phyloP scores from a whole-genome alignment of 805 yeast genomes.

The Lipomyces mesembrius region DNA sequence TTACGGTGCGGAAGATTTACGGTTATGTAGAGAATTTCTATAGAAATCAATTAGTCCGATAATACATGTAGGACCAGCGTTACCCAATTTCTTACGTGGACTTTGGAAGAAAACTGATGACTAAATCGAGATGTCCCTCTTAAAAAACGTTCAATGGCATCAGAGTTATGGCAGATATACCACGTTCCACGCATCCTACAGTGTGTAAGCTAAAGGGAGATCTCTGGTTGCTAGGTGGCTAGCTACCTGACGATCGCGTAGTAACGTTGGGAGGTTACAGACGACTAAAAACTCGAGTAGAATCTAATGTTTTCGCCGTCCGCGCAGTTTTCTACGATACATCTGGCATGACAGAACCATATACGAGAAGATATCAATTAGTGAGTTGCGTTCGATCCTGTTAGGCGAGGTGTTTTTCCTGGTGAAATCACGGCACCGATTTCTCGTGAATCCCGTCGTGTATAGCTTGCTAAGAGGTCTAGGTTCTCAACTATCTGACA shows the following conservation, averaged over 20 bases:
- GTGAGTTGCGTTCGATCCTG: background rate
- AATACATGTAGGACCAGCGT: background rate
- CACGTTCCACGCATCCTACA: too few relatives aligned
- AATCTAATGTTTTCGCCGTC: too few relatives aligned
- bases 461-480: background rate
- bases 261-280: too few relatives aligned
- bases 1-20: background rate
- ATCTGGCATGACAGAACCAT: background rate
- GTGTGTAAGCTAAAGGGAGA: background rate
- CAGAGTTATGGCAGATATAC: too few relatives aligned
- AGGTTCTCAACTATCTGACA: background rate
- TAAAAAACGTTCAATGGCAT: too few relatives aligned
- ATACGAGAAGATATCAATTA: background rate
- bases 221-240: background rate
- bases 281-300: too few relatives aligned
- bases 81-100: background rate
- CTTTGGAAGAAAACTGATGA: background rate
- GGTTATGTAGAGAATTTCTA: slow-evolving; percentile 1
- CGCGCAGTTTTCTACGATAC: too few relatives aligned
- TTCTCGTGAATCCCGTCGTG: background rate
- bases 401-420: background rate
- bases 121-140: too few relatives aligned
- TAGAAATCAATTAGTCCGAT: background rate
- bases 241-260: too few relatives aligned
- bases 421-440: background rate